Evolutionary conservation across 129 eudicot species (phyloP), one percentile per base, ranked within the genome.

Genomic region (Pseudognaphalium luteoalbum): DNA sequence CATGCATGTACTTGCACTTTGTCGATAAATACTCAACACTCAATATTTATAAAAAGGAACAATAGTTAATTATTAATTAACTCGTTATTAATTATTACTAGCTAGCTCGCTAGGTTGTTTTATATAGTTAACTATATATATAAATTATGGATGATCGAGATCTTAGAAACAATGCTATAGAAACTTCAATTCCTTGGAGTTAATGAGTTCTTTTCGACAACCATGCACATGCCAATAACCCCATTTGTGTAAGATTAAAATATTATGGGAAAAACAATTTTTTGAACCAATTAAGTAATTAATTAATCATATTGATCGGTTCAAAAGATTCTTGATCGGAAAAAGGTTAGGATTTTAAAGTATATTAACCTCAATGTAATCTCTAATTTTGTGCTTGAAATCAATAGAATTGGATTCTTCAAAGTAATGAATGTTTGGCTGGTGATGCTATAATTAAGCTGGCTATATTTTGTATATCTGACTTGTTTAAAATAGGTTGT

Each of bases 271-370:
- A 67, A 76, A 73, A 79, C 78, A 25, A 71, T 42, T 67, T 73
- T 75, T 80, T 73, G 70, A 73, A 80, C 75, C 74, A 73, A 66
- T 47, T 14, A 14, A 11, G 3, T 47, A 3, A 47, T 2, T 44
- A 34, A 44, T 44, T 10, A 52, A 7, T 64, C 52, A 25, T 25
- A 25, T 79, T 72, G 62, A 57, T 66, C 52, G 60, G 28, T 37
- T 73, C 79, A 47, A 66, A 73, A 80, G 79, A 80, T 73, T 80
- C 83, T 73, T 54, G 74, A 80, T 56, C 54, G 61, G 6, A 19
- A 2, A 56, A 56, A 56, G 25, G 25, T 56, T 51, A 17, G 61
- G 52, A 44, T 44, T 39, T 2, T 9, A 39, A 9, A 39, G 12
- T 8, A 8, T 39, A 39, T 25, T 25, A 25, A 25, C 28, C 28